These are phyloP conservation scores for Hanseniaspora gamundiae DNA, from an alignment of 1,139 yeast genomes.

Conservation along the genomic window DNA sequence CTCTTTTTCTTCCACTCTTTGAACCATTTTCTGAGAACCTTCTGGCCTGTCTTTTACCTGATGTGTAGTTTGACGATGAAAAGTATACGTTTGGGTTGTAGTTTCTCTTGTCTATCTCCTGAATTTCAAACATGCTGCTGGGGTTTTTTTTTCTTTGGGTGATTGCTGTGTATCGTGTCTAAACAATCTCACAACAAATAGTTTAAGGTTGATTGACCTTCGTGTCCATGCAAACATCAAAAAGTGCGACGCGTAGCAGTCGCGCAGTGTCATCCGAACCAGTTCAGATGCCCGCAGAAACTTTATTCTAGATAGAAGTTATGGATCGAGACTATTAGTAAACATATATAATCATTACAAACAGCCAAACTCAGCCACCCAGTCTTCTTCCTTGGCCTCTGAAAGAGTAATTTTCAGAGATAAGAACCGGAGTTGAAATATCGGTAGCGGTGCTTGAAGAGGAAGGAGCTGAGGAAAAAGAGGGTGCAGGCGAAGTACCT, in stretches of 20 bases:
- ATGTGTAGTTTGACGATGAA: slow-evolving; percentile 15
- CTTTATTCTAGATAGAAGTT: no score
- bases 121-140: slow-evolving; percentile 11
- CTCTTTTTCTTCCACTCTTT: slow-evolving; percentile 17
- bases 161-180: not conserved
- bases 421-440: not conserved
- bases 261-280: no score
- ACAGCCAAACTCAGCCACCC: not conserved
- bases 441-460: not conserved
- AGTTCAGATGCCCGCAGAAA: no score
- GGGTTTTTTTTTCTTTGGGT: not conserved
- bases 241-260: no score
- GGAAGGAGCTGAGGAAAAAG: not conserved
- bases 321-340: no score
- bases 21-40: slow-evolving; percentile 6
- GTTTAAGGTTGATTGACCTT: no score
- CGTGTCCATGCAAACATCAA: no score
- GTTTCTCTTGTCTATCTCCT: slow-evolving; percentile 23
- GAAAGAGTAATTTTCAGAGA: not conserved
- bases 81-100: slow-evolving; percentile 24
- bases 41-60: slow-evolving; percentile 9
- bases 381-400: slow-evolving; percentile 1
- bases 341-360: no score
- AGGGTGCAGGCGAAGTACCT: not conserved
- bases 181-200: no score